Evolutionary conservation across 805 yeast genomes (phyloP), one percentile per base, ranked within the genome.

Genomic region (Kuraishia cidri): DNA sequence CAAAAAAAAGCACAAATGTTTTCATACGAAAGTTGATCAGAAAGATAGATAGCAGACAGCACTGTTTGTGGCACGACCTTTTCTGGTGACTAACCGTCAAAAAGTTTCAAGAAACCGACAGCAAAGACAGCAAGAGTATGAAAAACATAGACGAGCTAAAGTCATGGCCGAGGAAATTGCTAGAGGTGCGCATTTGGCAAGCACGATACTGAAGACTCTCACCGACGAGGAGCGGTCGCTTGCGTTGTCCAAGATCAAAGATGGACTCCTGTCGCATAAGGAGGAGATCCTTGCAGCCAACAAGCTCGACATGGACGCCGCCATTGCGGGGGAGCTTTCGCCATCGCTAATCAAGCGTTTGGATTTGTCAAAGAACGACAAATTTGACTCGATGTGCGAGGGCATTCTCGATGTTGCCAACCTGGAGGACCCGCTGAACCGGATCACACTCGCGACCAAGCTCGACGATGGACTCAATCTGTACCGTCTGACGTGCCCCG

Each of bases 371-470:
- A 74, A 70, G 40, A 76, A 79, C 34, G 96, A 82, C 37, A 92
- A 94, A 56, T 92, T 74, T 49, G 97, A 88, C 41, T 64, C 83
- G 18, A 92, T 92, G 99, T 71, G 90, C 33, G 92, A 87, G 52
- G 99, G 99, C 17, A 78, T 92, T 11, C 62, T 81, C 30, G 98
- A 92, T 45, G 98, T 92, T 13, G 92, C 95, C 2, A 70, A 70
- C 3, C 66, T 92, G 33, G 83, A 79, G 20, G 97, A 92, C 53
- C 98, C 98, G 12, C 79, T 90, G 25, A 95, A 96, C n/a, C 81
- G 80, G 52, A 59, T 82, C 40, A 81, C 92, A 2, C 63, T 92
- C 45, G 87, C 94, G 24, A 76, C 79, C 27, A 75, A 85, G 54
- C 64, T 92, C 21, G 99, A 92, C 52, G 95, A 86, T 34, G 94